A percentile compares a stretch with the other conserved stretches of the same genome.
phyloP scores from a whole-genome alignment of 192 early-diverging fungal genomes.

The Backusella liffmaniae region DNA sequence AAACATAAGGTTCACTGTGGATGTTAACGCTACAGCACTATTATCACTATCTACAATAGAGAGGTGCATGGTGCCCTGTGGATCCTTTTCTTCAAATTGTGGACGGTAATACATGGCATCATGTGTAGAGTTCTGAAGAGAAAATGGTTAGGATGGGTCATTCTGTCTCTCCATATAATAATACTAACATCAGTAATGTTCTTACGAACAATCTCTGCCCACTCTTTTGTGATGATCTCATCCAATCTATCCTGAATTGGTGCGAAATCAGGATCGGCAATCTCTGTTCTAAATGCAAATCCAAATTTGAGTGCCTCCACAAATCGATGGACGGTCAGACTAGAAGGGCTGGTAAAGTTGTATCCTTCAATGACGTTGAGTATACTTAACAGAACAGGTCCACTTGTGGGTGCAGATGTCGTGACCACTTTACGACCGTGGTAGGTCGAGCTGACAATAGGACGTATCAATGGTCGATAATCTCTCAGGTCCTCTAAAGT shows the following conservation, averaged over 20 bases:
- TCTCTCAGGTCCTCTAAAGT: slow-evolving; percentile 68
- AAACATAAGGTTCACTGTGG: slow-evolving; percentile 89
- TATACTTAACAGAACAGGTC: slow-evolving; percentile 77
- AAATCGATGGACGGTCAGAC: slow-evolving; percentile 75
- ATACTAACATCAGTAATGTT: slow-evolving; percentile 68
- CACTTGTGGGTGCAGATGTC: slow-evolving; percentile 76
- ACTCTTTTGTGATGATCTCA: slow-evolving; percentile 69
- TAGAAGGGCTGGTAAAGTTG: slow-evolving; percentile 56
- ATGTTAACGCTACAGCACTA: slow-evolving; percentile 81
- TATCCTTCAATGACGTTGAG: slow-evolving; percentile 89
- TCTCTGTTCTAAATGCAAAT: slow-evolving; percentile 76
- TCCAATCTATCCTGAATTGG: slow-evolving; percentile 58
- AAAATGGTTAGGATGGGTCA: background rate
- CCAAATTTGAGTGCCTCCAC: slow-evolving; percentile 88
- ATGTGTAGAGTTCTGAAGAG: slow-evolving; percentile 51
- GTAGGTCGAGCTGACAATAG: slow-evolving; percentile 67
- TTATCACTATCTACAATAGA: slow-evolving; percentile 75
- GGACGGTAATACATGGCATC: slow-evolving; percentile 77
- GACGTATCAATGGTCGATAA: slow-evolving; percentile 63
- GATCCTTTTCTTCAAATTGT: slow-evolving; percentile 68
- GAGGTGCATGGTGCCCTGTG: slow-evolving; percentile 92
- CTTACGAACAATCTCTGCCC: slow-evolving; percentile 58
- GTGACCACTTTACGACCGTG: slow-evolving; percentile 76
- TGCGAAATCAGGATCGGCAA: slow-evolving; percentile 79
- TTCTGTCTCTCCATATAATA: background rate